Base-by-base conservation (phyloP, 345 rosid genomes). In the Hevea brasiliensis region DNA sequence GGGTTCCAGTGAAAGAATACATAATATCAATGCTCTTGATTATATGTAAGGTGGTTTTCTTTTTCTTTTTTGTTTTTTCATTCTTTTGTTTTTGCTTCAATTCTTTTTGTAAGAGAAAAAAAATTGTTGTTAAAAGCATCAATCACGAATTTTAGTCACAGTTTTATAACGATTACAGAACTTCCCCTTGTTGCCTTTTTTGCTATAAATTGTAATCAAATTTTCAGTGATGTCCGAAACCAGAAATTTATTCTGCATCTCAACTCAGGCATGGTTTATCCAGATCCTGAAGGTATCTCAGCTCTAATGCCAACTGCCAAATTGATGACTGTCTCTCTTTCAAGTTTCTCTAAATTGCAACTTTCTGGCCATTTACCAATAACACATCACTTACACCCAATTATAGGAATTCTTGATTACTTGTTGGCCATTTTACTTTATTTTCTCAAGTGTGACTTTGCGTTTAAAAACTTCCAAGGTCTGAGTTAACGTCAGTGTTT, bases 61-160 rank as follows among this genome's bases (percentile, higher is more conserved):
- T 60, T 29, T 37, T 29, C 61, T 29, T 27, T 76, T 24, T 27
- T 51, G 72, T 67, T 68, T 71, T 58, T 76, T 65, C 48, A 85
- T 85, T 85, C 88, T 82, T 85, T 85, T 74, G 84, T 85, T 76
- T 76, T 65, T 74, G 78, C 61, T 63, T 81, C 65, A 57, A 83
- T 83, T 85, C 86, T 85, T 85, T n/a, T 79, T 85, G 85, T 74
- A 83, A 78, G 88, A 77, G 4, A 32, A 32, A 79, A 72, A 76
- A 72, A 77, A 51, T 65, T 78, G 61, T 73, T 12, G 68, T 47
- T 71, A 26, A 80, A 77, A 75, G n/a, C 71, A 42, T 67, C 56
- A 69, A 78, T 76, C 81, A 78, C 44, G 68, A 60, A 61, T 61
- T 70, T 71, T 69, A 85, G 73, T 82, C 62, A 59, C 76, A 67